These are phyloP conservation scores for Botrytis aclada DNA, from an alignment of 2,329 filamentous ascomycete species.

Conservation along the genomic window DNA sequence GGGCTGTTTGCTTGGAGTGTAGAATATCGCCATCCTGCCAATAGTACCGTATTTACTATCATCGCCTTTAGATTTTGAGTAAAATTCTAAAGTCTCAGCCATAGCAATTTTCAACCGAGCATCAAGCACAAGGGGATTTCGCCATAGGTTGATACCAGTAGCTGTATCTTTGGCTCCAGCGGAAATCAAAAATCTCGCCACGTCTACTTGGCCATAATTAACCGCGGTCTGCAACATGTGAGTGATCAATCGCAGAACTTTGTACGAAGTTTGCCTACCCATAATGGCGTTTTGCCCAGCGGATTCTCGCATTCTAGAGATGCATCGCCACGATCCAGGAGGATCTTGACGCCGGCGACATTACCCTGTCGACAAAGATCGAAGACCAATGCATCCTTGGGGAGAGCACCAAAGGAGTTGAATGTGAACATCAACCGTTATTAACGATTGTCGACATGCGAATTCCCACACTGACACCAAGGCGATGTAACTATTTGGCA, in stretches of 20 bases:
- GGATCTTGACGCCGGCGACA: constrained; percentile 13
- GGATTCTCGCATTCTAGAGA: not conserved
- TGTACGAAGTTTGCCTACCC: not conserved
- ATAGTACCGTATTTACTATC: not conserved
- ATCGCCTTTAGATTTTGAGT: not conserved
- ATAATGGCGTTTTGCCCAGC: not conserved
- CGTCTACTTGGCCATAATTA: not conserved
- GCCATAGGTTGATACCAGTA: too few species aligned
- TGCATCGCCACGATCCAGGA: constrained; percentile 5
- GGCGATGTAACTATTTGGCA: not conserved
- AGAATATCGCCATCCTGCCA: not conserved
- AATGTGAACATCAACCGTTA: constrained; percentile 2
- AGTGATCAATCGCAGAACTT: not conserved
- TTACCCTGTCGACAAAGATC: constrained; percentile 6
- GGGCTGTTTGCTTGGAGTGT: not conserved
- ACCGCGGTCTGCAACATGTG: not conserved
- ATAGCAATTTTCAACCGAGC: not conserved
- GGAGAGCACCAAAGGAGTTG: not conserved
- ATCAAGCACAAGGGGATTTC: not conserved
- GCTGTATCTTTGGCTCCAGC: not conserved
- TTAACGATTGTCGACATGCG: not conserved
- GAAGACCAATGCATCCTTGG: constrained; percentile 5
- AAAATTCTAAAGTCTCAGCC: not conserved
- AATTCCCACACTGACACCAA: not conserved
- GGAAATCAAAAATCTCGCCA: not conserved